Conservation (phyloP, 2,329 filamentous ascomycete species). For the Hortaea werneckii region DNA sequence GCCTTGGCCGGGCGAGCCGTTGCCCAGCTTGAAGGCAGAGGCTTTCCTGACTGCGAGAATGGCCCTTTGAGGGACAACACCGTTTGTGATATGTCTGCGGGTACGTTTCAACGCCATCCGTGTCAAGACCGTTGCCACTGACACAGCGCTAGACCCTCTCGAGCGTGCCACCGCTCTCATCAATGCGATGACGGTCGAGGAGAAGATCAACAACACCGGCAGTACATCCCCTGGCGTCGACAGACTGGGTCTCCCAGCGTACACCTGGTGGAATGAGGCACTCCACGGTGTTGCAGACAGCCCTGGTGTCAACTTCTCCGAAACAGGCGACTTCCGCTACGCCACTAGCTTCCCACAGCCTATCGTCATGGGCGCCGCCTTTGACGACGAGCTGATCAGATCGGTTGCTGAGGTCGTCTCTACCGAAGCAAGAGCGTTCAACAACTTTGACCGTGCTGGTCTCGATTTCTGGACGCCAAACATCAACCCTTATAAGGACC, state of each 20-base stretch:
- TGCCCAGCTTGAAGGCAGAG: conserved; percentile 12
- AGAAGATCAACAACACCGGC: conserved; percentile 36
- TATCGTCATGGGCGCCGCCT: conserved; percentile 51
- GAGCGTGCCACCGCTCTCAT: conserved; percentile 37
- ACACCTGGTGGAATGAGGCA: conserved; percentile 54
- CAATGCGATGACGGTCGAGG: conserved; percentile 40
- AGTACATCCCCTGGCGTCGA: background rate
- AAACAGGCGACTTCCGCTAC: conserved; percentile 43
- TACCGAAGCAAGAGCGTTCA: conserved; percentile 56
- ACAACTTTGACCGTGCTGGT: conserved; percentile 47
- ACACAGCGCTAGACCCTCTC: conserved; percentile 11
- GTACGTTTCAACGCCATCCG: background rate
- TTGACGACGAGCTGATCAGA: conserved; percentile 52
- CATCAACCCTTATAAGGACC: conserved; percentile 50
- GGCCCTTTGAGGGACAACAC: conserved; percentile 41
- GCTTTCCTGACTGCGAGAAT: conserved; percentile 41
- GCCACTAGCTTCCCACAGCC: conserved; percentile 58
- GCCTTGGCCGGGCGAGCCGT: conserved; percentile 3
- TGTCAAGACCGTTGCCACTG: background rate
- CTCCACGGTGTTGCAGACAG: conserved; percentile 51
- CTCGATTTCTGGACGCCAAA: conserved; percentile 57
- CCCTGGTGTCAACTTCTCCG: conserved; percentile 47
- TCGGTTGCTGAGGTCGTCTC: conserved; percentile 46
- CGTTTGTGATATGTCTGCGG: conserved; percentile 39
- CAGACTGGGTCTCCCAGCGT: conserved; percentile 47